These are phyloP conservation scores for Ceratobasidium papillatum DNA, from an alignment of 1,284 basidiomycete genomes.

Conservation along the genomic window DNA sequence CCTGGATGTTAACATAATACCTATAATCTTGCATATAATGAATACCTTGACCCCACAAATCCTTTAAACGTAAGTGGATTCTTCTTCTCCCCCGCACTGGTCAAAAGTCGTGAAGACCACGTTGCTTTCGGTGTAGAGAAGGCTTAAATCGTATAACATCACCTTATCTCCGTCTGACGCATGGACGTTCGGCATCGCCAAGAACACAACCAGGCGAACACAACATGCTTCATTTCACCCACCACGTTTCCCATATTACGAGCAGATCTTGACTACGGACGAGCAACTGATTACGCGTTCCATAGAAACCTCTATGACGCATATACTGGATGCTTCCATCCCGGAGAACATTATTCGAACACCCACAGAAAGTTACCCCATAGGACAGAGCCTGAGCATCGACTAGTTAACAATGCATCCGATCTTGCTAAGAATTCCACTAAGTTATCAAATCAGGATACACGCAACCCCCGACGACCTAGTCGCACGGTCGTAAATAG, in stretches of 20 bases:
- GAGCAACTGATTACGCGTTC: neutral
- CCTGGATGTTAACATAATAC: constrained; percentile 8
- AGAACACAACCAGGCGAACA: neutral
- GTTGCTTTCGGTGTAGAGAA: neutral
- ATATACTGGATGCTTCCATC: neutral
- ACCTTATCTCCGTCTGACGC: neutral
- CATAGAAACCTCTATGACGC: neutral
- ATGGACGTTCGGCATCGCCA: neutral
- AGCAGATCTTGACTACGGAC: neutral
- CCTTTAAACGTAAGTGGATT: neutral
- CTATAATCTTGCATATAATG: constrained; percentile 12
- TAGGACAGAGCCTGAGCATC: neutral
- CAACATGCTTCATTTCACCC: neutral
- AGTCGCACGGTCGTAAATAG: neutral
- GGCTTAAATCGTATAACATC: neutral
- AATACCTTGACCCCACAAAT: neutral
- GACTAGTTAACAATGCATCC: neutral
- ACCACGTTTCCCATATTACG: neutral
- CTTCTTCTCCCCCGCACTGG: neutral
- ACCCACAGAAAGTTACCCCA: neutral
- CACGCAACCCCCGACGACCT: neutral
- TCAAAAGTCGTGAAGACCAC: neutral
- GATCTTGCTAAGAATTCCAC: neutral
- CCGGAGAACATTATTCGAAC: neutral
- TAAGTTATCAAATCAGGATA: neutral